Evolutionary conservation across 148 eudicot species (phyloP), one percentile per base, ranked within the genome.

Genomic region (Limonium bicolor): DNA sequence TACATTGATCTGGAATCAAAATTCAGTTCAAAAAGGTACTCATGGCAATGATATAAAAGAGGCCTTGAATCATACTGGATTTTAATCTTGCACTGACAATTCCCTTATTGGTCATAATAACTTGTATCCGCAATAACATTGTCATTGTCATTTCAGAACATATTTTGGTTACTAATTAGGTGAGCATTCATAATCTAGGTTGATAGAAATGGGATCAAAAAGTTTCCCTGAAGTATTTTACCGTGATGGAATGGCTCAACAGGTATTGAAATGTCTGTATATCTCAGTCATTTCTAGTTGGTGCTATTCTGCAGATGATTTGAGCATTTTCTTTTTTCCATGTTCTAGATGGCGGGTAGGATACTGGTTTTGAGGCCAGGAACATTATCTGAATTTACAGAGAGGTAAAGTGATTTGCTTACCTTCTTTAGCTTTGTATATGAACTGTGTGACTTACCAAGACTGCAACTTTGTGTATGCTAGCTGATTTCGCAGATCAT

Each of bases 1-100:
- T 86, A 86, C 72, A 56, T 86, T 40, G 96, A 86, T 39, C 69
- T 78, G 60, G 96, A 86, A 72, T 81, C 87, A 60, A 86, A 86
- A 58, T 81, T 81, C 50, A 81, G 76, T 64, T 81, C 96, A 48
- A 72, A 74, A 70, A 81, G 96, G 96, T 86, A 70, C n/a, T n/a
- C n/a, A n/a, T n/a, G n/a, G n/a, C n/a, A n/a, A n/a, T n/a, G n/a
- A n/a, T n/a, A n/a, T n/a, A n/a, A n/a, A n/a, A n/a, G n/a, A n/a
- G n/a, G n/a, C n/a, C n/a, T n/a, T n/a, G n/a, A n/a, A n/a, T n/a
- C n/a, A n/a, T n/a, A n/a, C n/a, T n/a, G n/a, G n/a, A n/a, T n/a
- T n/a, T n/a, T n/a, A n/a, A n/a, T n/a, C n/a, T n/a, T n/a, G n/a
- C n/a, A n/a, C n/a, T n/a, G n/a, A n/a, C n/a, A n/a, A n/a, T n/a